These are phyloP conservation scores for Vanderwaltozyma verrucispora DNA, from an alignment of 805 yeast species.

Conservation along the genomic window DNA sequence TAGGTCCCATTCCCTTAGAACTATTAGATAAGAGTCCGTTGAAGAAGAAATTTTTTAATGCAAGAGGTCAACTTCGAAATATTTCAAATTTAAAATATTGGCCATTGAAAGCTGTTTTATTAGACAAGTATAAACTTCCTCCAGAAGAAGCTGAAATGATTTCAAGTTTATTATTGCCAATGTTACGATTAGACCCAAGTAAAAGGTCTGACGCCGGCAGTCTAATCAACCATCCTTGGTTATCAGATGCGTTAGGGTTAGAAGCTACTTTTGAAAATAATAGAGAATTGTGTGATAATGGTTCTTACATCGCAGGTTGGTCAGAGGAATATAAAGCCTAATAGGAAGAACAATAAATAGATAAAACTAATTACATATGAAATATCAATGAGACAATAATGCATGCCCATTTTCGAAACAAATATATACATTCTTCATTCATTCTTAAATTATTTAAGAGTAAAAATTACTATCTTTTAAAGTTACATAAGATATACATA, in stretches of 20 bases:
- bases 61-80: conserved; percentile 60
- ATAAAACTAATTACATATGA: no score
- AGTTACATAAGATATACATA: background rate
- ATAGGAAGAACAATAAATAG: no score
- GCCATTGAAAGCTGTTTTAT: conserved; percentile 71
- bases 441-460: no score
- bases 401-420: no score
- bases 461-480: no score
- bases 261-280: conserved; percentile 54
- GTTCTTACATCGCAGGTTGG: conserved; percentile 92
- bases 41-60: conserved; percentile 52
- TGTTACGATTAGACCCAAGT: conserved; percentile 72
- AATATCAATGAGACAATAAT: no score
- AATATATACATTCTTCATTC: no score
- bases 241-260: conserved; percentile 60
- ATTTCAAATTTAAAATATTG: conserved; percentile 79
- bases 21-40: conserved; percentile 50
- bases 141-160: conserved; percentile 60
- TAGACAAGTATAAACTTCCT: conserved; percentile 72
- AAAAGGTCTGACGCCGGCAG: conserved; percentile 97
- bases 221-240: conserved; percentile 80
- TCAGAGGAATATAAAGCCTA: conserved; percentile 37
- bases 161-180: conserved; percentile 69
- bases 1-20: conserved; percentile 59
- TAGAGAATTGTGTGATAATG: conserved; percentile 67